Conservation (phyloP, 106 monocot species). For the Xerophyta viscosa region DNA sequence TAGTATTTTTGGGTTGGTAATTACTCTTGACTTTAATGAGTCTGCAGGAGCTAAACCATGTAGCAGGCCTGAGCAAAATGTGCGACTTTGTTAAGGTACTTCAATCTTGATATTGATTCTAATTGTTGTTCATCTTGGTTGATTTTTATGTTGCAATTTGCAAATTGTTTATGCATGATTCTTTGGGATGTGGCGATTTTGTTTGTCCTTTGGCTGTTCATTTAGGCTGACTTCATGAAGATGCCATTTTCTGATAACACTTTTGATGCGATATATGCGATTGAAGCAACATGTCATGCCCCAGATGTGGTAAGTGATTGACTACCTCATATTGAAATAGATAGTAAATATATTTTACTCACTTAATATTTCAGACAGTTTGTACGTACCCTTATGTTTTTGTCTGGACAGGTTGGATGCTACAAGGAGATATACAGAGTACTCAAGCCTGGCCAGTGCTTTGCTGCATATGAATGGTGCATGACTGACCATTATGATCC, state of each 20-base stretch:
- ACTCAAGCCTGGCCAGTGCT: constrained; percentile 86
- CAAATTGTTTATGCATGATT: no score
- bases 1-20: neutral
- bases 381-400: neutral
- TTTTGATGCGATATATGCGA: constrained; percentile 93
- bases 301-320: constrained; percentile 63
- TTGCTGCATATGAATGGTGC: constrained; percentile 99
- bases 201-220: no score
- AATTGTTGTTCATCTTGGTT: no score
- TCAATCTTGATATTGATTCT: neutral
- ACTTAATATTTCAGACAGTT: no score
- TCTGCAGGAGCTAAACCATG: constrained; percentile 64
- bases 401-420: constrained; percentile 56
- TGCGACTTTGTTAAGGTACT: constrained; percentile 88
- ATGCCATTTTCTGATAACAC: constrained; percentile 75
- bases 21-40: neutral
- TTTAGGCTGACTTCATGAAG: constrained; percentile 98
- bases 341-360: no score
- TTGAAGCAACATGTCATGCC: constrained; percentile 98
- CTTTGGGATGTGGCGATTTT: no score
- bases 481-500: constrained; percentile 81
- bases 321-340: constrained; percentile 1
- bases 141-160: no score
- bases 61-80: constrained; percentile 40
- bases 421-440: constrained; percentile 89